These are phyloP conservation scores for Globisporangium nodosum DNA, from an alignment of 352 stramenopile species.

Conservation along the genomic window DNA sequence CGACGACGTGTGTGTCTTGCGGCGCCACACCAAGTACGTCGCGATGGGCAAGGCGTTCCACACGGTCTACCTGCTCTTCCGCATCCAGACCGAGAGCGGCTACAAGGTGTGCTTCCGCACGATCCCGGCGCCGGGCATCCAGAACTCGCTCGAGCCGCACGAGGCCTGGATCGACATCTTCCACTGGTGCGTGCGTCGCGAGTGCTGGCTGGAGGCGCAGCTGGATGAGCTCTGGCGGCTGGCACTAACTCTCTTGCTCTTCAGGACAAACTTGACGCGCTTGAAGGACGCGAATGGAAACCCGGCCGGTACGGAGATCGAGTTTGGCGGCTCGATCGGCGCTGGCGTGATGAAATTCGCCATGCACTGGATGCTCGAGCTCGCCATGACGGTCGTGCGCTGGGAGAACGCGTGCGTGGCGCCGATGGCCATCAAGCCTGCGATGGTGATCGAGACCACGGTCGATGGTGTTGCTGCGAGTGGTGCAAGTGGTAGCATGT, in stretches of 20 bases:
- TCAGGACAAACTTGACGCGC: conserved; percentile 28
- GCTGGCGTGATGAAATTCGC: conserved; percentile 53
- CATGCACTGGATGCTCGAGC: conserved; percentile 71
- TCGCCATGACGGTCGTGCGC: conserved; percentile 65
- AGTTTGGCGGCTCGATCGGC: conserved; percentile 53
- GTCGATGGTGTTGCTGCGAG: too few species aligned
- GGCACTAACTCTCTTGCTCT: neutral
- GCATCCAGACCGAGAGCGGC: conserved; percentile 39
- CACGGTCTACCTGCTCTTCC: conserved; percentile 69
- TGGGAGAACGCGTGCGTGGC: conserved; percentile 59
- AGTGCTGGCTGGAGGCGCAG: too few species aligned
- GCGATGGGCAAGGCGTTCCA: conserved; percentile 50
- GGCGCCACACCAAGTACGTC: conserved; percentile 49
- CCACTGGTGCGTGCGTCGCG: conserved; percentile 31
- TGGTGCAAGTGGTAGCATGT: too few species aligned
- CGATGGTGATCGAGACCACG: neutral
- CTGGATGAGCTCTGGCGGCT: neutral
- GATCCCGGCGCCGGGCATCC: conserved; percentile 42
- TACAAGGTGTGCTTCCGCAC: conserved; percentile 68
- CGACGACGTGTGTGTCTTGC: conserved; percentile 47
- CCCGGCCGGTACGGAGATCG: conserved; percentile 25
- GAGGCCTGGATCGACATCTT: conserved; percentile 66
- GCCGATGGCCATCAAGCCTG: conserved; percentile 43
- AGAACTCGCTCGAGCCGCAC: conserved; percentile 36
- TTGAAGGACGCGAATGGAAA: conserved; percentile 18